phyloP scores from a whole-genome alignment of 2,329 filamentous ascomycete genomes.

The Gnomoniopsis smithogilvyi region DNA sequence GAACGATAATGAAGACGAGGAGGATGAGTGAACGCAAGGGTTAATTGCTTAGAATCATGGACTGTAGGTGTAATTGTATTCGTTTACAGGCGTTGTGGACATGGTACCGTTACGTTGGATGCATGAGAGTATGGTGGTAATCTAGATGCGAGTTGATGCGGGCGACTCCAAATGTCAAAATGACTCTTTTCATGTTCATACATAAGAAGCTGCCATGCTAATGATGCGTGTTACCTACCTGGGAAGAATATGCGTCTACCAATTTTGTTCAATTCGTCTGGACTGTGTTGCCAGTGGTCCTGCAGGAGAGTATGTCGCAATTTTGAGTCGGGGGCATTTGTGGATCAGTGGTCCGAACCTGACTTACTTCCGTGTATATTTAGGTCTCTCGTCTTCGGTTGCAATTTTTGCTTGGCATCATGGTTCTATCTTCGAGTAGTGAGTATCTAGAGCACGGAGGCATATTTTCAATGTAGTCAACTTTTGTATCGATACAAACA shows the following conservation, averaged over 20 bases:
- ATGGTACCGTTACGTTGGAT: not conserved
- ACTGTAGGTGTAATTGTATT: not conserved
- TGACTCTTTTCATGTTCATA: not conserved
- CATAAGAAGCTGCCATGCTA: not conserved
- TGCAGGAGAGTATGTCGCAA: too few species aligned
- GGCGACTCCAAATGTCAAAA: not conserved
- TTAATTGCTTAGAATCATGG: not conserved
- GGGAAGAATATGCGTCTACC: too few species aligned
- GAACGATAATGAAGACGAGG: conserved; percentile 46
- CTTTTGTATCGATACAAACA: not conserved
- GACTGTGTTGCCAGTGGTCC: too few species aligned
- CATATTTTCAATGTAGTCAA: too few species aligned
- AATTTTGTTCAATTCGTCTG: too few species aligned
- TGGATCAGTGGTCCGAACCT: too few species aligned
- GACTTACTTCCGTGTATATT: too few species aligned
- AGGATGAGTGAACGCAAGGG: conserved; percentile 29
- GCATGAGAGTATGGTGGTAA: conserved; percentile 5
- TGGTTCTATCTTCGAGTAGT: too few species aligned
- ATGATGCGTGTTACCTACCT: not conserved
- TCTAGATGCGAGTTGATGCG: conserved; percentile 3
- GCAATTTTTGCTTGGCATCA: too few species aligned
- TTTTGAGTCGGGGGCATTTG: too few species aligned
- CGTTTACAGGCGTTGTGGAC: conserved; percentile 28
- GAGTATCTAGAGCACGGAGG: too few species aligned
- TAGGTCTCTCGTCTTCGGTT: too few species aligned